Evolutionary conservation across 164 flowering plant genomes (phyloP).

Genomic region (Stephania japonica): DNA sequence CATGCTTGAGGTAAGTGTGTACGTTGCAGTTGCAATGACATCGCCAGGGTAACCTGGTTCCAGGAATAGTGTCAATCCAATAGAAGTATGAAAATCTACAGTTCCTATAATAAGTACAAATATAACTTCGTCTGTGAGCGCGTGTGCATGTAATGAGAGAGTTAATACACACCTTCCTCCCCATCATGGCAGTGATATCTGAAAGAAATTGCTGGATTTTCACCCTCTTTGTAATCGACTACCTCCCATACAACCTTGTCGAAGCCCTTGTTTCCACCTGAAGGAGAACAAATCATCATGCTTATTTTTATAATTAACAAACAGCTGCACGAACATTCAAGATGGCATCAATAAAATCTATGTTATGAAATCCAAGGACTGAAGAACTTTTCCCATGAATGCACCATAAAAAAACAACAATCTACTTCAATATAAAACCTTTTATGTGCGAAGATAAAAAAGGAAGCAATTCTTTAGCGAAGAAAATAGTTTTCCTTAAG

Average conservation of each 20-base stretch:
- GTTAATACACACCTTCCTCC: conserved; percentile 61
- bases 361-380: no score
- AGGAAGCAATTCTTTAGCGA: no score
- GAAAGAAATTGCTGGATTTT: conserved; percentile 76
- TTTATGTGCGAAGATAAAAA: no score
- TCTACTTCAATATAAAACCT: no score
- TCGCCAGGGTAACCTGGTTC: conserved; percentile 86
- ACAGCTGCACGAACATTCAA: no score
- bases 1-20: conserved; percentile 65
- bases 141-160: neutral
- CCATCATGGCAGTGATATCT: conserved; percentile 78
- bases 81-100: neutral
- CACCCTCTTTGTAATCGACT: conserved; percentile 42
- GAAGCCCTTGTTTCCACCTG: conserved; percentile 82
- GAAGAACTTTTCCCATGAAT: no score
- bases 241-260: conserved; percentile 88
- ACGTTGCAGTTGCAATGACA: conserved; percentile 67
- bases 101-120: neutral
- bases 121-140: neutral
- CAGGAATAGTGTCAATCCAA: neutral
- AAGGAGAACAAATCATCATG: neutral
- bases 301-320: no score
- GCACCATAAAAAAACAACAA: no score
- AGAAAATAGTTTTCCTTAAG: no score
- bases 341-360: no score